A percentile compares a stretch with the other conserved stretches of the same genome.
Evolutionary conservation across 352 stramenopile species (phyloP).

Genomic region (Ophiocytium majus): DNA sequence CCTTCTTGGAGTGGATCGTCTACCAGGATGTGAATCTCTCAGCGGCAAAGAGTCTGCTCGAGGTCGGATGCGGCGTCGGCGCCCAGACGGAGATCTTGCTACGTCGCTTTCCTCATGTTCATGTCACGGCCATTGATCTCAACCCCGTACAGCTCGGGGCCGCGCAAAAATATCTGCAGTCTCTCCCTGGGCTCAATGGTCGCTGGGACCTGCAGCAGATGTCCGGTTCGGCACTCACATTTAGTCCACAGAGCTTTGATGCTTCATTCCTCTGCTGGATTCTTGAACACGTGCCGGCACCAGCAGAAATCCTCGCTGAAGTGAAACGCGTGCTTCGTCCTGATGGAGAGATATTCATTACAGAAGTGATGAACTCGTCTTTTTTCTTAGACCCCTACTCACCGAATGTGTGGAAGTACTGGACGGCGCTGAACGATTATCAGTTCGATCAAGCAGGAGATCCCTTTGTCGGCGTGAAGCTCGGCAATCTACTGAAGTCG

Average conservation of each 20-base stretch:
- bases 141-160: neutral
- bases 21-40: constrained; percentile 5
- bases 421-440: constrained; percentile 6
- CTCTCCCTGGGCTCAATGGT: neutral
- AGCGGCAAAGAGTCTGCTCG: neutral
- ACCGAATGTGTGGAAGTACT: constrained; percentile 8
- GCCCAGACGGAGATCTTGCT: neutral
- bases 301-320: neutral
- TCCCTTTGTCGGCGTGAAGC: neutral
- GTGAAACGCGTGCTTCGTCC: constrained; percentile 9
- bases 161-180: neutral
- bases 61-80: neutral
- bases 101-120: neutral
- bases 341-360: neutral
- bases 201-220: neutral
- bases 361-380: constrained; percentile 14
- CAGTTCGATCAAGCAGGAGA: neutral
- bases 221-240: neutral
- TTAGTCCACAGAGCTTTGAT: neutral
- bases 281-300: neutral
- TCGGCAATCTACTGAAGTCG: neutral
- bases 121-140: constrained; percentile 5
- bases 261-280: constrained; percentile 4
- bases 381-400: constrained; percentile 3
- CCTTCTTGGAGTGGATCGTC: neutral